These are phyloP conservation scores for Xeromyces bisporus DNA, from an alignment of 495 filamentous ascomycete species.

Conservation along the genomic window DNA sequence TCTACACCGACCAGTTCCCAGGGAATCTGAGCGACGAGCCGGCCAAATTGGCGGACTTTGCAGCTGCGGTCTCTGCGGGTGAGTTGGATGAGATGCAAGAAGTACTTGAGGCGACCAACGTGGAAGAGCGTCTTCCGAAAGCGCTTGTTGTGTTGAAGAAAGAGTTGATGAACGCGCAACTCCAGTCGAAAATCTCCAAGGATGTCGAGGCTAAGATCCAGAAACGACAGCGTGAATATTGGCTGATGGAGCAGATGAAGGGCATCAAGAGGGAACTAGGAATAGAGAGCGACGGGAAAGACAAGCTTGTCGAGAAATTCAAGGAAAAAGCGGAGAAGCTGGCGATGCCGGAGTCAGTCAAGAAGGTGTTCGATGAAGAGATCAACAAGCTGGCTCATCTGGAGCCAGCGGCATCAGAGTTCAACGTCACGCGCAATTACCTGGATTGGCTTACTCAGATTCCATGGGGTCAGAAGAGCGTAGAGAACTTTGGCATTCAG, in stretches of 20 bases:
- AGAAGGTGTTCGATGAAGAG: slow-evolving; percentile 96
- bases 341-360: slow-evolving; percentile 90
- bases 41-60: slow-evolving; percentile 89
- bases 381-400: slow-evolving; percentile 90
- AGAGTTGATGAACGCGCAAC: slow-evolving; percentile 91
- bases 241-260: slow-evolving; percentile 99
- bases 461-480: slow-evolving; percentile 90
- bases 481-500: slow-evolving; percentile 89
- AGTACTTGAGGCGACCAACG: slow-evolving; percentile 72
- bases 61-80: slow-evolving; percentile 81
- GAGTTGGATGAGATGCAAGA: slow-evolving; percentile 87
- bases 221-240: slow-evolving; percentile 95
- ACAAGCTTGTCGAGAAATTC: slow-evolving; percentile 94
- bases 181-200: slow-evolving; percentile 94
- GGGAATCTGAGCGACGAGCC: slow-evolving; percentile 93
- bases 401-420: slow-evolving; percentile 89
- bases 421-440: slow-evolving; percentile 99
- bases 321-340: slow-evolving; percentile 87
- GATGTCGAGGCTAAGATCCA: slow-evolving; percentile 97
- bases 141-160: slow-evolving; percentile 87
- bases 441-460: slow-evolving; percentile 97
- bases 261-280: slow-evolving; percentile 92
- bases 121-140: slow-evolving; percentile 80
- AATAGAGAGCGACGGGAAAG: slow-evolving; percentile 93
- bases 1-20: slow-evolving; percentile 84